phyloP scores from a whole-genome alignment of 202 grass and related monocot genomes.

The Schoenoplectus tabernaemontani region DNA sequence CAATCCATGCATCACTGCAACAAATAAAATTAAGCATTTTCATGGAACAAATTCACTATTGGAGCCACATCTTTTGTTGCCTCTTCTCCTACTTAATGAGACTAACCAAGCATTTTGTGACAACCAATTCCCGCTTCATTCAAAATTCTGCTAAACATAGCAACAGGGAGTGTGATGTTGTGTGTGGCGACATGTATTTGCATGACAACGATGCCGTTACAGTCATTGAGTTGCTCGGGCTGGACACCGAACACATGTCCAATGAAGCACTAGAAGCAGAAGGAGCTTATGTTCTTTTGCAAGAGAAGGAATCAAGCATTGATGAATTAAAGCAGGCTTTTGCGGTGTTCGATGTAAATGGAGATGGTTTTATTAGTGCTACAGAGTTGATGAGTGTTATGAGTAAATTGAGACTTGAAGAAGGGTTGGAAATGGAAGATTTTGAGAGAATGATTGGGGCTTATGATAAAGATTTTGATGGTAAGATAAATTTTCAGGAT shows the following conservation, averaged over 20 bases:
- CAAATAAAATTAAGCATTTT: not conserved
- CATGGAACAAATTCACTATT: slow-evolving; percentile 14
- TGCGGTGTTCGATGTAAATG: slow-evolving; percentile 54
- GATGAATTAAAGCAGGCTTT: slow-evolving; percentile 68
- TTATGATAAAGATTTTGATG: slow-evolving; percentile 57
- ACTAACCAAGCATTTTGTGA: not conserved
- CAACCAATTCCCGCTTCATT: not conserved
- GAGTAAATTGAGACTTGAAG: slow-evolving; percentile 25
- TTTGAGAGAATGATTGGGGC: slow-evolving; percentile 71
- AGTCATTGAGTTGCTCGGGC: slow-evolving; percentile 7
- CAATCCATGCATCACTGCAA: not conserved
- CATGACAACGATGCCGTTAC: not conserved
- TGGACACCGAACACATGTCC: not conserved
- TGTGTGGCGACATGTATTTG: not conserved
- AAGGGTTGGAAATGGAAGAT: slow-evolving; percentile 44
- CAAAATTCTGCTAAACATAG: not conserved
- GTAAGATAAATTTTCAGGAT: slow-evolving; percentile 64
- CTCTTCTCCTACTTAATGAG: not conserved
- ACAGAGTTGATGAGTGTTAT: slow-evolving; percentile 60
- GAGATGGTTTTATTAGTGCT: slow-evolving; percentile 57
- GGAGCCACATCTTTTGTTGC: not conserved
- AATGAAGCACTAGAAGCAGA: not conserved
- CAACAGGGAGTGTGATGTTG: not conserved
- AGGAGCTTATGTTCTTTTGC: slow-evolving; percentile 11
- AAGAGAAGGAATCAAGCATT: slow-evolving; percentile 20